Conservation (phyloP, 495 filamentous ascomycete species). For the Penicillium pulvis region DNA sequence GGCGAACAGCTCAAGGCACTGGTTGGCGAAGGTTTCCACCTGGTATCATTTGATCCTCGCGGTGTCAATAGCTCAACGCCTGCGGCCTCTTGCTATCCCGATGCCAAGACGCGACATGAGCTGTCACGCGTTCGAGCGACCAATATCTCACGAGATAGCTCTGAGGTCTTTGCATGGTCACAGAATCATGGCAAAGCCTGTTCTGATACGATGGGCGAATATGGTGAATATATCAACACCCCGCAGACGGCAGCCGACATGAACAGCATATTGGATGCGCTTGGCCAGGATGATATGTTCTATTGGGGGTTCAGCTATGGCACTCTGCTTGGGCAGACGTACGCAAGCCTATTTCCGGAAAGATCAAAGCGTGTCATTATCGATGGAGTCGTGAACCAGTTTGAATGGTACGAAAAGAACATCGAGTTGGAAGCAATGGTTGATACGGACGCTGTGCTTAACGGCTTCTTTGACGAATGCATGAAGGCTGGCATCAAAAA, state of each 20-base stretch:
- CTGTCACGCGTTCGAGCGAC: slow-evolving; percentile 28
- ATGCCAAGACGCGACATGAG: slow-evolving; percentile 22
- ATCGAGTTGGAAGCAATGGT: slow-evolving; percentile 21
- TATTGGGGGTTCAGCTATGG: slow-evolving; percentile 26
- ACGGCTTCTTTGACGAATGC: slow-evolving; percentile 48
- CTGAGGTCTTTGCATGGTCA: slow-evolving; percentile 43
- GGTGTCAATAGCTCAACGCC: slow-evolving; percentile 45
- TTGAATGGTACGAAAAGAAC: slow-evolving; percentile 34
- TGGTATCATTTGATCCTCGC: slow-evolving; percentile 49
- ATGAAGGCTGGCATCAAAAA: slow-evolving; percentile 32
- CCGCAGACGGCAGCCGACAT: slow-evolving; percentile 53
- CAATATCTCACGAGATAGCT: slow-evolving; percentile 33
- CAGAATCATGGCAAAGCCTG: slow-evolving; percentile 40
- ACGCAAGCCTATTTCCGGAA: slow-evolving; percentile 17
- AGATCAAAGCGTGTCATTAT: slow-evolving; percentile 20
- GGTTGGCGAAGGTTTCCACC: slow-evolving; percentile 45
- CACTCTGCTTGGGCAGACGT: slow-evolving; percentile 21
- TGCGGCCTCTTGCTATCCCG: slow-evolving; percentile 39
- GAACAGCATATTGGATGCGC: slow-evolving; percentile 48
- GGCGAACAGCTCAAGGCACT: slow-evolving; percentile 37
- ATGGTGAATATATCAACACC: slow-evolving; percentile 45
- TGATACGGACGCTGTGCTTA: slow-evolving; percentile 40
- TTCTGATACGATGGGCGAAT: slow-evolving; percentile 42
- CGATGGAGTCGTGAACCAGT: slow-evolving; percentile 19
- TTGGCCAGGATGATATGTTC: slow-evolving; percentile 36